These are phyloP conservation scores for Pseudogymnoascus sp. DNA, from an alignment of 2,329 filamentous ascomycete genomes.

Conservation along the genomic window DNA sequence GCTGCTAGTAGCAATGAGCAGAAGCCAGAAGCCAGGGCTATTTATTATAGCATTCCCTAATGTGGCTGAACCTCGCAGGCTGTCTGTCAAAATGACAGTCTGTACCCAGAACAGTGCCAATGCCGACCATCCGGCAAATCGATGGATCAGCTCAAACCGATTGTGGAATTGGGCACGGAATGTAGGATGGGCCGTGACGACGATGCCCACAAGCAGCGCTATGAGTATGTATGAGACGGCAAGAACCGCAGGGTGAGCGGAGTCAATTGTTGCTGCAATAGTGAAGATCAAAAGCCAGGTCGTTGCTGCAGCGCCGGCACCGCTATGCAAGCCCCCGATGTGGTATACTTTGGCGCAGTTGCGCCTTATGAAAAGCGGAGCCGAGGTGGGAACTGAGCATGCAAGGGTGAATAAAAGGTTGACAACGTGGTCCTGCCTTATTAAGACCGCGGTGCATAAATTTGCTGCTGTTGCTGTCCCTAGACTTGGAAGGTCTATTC, in stretches of 20 bases:
- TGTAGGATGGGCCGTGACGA: constrained; percentile 53
- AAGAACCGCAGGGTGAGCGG: constrained; percentile 16
- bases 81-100: constrained; percentile 45
- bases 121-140: constrained; percentile 64
- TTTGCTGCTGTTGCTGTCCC: constrained; percentile 35
- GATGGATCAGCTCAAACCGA: constrained; percentile 61
- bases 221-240: constrained; percentile 51
- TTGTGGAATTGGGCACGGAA: constrained; percentile 58
- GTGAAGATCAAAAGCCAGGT: constrained; percentile 38
- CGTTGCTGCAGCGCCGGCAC: constrained; percentile 39
- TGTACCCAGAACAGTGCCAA: constrained; percentile 59
- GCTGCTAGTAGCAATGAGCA: constrained; percentile 53
- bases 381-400: constrained; percentile 36
- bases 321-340: constrained; percentile 46
- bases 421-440: constrained; percentile 43
- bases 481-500: constrained; percentile 2
- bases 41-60: constrained; percentile 32
- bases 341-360: constrained; percentile 39
- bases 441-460: constrained; percentile 37
- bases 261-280: constrained; percentile 25
- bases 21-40: constrained; percentile 57
- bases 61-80: constrained; percentile 27
- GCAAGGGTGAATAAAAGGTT: constrained; percentile 39
- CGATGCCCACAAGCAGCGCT: constrained; percentile 48
- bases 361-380: constrained; percentile 38